These are phyloP conservation scores for Colletotrichum sp. DNA, from an alignment of 2,329 filamentous ascomycete species.

Conservation along the genomic window DNA sequence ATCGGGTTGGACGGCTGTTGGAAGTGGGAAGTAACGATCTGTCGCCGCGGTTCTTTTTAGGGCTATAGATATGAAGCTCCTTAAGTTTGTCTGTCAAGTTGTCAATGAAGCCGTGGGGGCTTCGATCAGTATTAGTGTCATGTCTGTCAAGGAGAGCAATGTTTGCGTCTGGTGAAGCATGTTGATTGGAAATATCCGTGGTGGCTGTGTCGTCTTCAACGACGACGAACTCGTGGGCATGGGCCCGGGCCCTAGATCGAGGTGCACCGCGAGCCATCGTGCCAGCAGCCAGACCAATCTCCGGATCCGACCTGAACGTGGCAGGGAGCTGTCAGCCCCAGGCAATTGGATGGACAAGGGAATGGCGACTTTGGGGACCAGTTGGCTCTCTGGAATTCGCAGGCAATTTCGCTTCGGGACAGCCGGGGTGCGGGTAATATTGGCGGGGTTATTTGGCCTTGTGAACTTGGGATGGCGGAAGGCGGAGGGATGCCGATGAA, in stretches of 20 bases:
- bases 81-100: constrained; percentile 34
- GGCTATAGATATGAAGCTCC: constrained; percentile 32
- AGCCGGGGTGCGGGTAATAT: constrained; percentile 11
- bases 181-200: neutral
- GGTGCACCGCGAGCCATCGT: constrained; percentile 1
- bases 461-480: neutral
- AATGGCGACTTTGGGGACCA: neutral
- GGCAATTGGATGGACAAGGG: neutral
- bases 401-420: constrained; percentile 14
- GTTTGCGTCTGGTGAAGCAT: neutral
- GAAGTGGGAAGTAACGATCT: neutral
- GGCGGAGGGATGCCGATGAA: constrained; percentile 4
- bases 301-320: constrained; percentile 14
- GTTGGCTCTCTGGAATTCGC: neutral
- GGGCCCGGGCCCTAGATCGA: constrained; percentile 5
- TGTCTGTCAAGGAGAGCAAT: constrained; percentile 29
- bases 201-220: constrained; percentile 10
- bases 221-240: constrained; percentile 3
- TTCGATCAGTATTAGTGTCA: constrained; percentile 29
- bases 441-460: neutral
- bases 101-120: constrained; percentile 28
- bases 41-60: constrained; percentile 5
- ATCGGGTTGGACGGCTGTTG: neutral
- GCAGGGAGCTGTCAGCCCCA: constrained; percentile 7
- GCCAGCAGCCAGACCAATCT: constrained; percentile 6